phyloP scores from a whole-genome alignment of 1,284 basidiomycete species.

The Bjerkandera adusta region DNA sequence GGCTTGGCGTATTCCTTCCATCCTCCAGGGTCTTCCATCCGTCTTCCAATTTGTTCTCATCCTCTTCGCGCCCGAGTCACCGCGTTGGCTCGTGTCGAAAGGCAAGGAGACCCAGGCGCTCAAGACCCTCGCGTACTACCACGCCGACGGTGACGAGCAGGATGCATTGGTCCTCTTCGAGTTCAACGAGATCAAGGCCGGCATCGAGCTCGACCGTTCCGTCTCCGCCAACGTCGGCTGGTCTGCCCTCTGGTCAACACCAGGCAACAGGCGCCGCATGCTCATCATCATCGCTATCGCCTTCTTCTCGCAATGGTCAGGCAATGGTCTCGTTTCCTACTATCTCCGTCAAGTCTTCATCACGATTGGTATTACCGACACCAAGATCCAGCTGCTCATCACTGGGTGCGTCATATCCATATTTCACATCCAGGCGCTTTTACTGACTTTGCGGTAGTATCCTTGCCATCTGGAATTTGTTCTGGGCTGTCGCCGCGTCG shows the following conservation, averaged over 20 bases:
- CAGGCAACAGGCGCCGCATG: constrained; percentile 67
- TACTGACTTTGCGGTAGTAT: constrained; percentile 28
- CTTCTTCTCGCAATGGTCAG: constrained; percentile 75
- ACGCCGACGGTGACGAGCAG: constrained; percentile 66
- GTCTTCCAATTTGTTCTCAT: constrained; percentile 59
- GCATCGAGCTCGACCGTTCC: constrained; percentile 57
- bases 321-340: constrained; percentile 73
- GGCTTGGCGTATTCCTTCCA: constrained; percentile 75
- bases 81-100: constrained; percentile 68
- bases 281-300: constrained; percentile 65
- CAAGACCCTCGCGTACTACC: constrained; percentile 67
- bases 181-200: constrained; percentile 76
- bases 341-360: constrained; percentile 70
- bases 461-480: constrained; percentile 74
- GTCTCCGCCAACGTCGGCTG: constrained; percentile 58
- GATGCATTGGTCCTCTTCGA: constrained; percentile 74
- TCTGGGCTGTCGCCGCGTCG: constrained; percentile 58
- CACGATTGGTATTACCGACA: constrained; percentile 64
- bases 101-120: constrained; percentile 62
- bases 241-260: constrained; percentile 52
- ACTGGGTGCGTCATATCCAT: constrained; percentile 43
- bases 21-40: constrained; percentile 64
- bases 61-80: constrained; percentile 67
- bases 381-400: constrained; percentile 47
- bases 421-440: constrained; percentile 18